Conservation (phyloP, 495 filamentous ascomycete species). For the Hypoxylon crocopeplum region DNA sequence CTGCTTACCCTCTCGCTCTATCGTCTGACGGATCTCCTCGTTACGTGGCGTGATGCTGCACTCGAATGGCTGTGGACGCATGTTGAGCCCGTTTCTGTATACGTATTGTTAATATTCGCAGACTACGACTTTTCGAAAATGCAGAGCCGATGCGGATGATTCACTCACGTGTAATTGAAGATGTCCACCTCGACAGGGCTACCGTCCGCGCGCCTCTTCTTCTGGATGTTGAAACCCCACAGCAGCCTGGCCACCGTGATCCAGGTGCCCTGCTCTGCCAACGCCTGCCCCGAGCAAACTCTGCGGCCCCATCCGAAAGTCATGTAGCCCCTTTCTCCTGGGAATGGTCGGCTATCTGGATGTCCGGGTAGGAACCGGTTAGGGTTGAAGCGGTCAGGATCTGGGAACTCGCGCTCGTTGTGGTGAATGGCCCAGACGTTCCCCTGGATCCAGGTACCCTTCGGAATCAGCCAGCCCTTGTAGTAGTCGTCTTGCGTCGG, state of each 20-base stretch:
- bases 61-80: slow-evolving; percentile 60
- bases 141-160: not conserved
- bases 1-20: slow-evolving; percentile 61
- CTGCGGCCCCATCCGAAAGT: slow-evolving; percentile 69
- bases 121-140: too few relatives aligned
- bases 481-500: slow-evolving; percentile 66
- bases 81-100: slow-evolving; percentile 62
- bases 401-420: slow-evolving; percentile 67
- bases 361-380: slow-evolving; percentile 56
- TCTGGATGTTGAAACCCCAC: slow-evolving; percentile 62
- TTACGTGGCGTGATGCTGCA: slow-evolving; percentile 57
- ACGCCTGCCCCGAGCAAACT: slow-evolving; percentile 63
- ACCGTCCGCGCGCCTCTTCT: slow-evolving; percentile 54
- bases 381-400: slow-evolving; percentile 64
- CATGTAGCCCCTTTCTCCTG: slow-evolving; percentile 67
- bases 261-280: slow-evolving; percentile 66
- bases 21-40: slow-evolving; percentile 56
- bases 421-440: slow-evolving; percentile 72
- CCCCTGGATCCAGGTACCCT: slow-evolving; percentile 64
- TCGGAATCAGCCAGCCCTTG: slow-evolving; percentile 59
- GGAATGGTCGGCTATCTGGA: slow-evolving; percentile 60
- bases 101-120: slow-evolving; percentile 24
- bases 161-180: slow-evolving; percentile 48
- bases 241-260: slow-evolving; percentile 61
- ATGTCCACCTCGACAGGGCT: slow-evolving; percentile 61